Conservation (phyloP, 2,329 filamentous ascomycete species). For the Fonsecaea nubica region DNA sequence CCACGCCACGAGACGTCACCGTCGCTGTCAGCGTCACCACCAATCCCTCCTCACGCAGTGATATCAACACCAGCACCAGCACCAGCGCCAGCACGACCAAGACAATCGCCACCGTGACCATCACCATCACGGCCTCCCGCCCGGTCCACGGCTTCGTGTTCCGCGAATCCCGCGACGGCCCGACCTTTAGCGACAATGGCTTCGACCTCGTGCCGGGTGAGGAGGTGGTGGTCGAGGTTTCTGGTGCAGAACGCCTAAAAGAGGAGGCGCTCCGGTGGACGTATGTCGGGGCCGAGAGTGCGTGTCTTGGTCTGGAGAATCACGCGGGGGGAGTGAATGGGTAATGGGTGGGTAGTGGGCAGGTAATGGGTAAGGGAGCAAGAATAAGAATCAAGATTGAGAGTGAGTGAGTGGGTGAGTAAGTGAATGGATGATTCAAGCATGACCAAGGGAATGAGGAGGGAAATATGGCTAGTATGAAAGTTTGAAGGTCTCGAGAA, state of each 20-base stretch:
- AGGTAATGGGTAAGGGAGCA: no score
- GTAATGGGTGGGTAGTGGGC: no score
- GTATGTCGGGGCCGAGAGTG: slow-evolving; percentile 19
- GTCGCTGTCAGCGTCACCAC: slow-evolving; percentile 39
- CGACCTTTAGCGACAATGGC: slow-evolving; percentile 53
- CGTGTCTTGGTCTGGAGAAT: background rate
- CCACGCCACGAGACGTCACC: slow-evolving; percentile 54
- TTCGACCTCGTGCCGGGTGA: slow-evolving; percentile 64
- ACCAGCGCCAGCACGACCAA: no score
- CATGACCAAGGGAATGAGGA: no score
- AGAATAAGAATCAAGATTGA: no score
- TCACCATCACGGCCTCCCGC: slow-evolving; percentile 11
- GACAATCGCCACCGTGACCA: background rate
- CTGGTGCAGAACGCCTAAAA: background rate
- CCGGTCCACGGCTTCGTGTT: slow-evolving; percentile 65
- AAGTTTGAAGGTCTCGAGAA: no score
- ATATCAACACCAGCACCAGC: no score
- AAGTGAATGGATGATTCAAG: no score
- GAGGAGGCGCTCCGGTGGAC: slow-evolving; percentile 16
- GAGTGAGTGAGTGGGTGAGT: no score
- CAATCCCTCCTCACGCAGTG: no score
- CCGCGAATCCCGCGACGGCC: slow-evolving; percentile 55
- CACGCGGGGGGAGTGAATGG: no score
- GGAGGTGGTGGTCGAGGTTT: slow-evolving; percentile 50
- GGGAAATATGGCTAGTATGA: no score